Percentiles rank a stretch among this genome's conserved stretches.
Evolutionary conservation across 768 basidiomycete species (phyloP).

Genomic region (Kwoniella shandongensis): DNA sequence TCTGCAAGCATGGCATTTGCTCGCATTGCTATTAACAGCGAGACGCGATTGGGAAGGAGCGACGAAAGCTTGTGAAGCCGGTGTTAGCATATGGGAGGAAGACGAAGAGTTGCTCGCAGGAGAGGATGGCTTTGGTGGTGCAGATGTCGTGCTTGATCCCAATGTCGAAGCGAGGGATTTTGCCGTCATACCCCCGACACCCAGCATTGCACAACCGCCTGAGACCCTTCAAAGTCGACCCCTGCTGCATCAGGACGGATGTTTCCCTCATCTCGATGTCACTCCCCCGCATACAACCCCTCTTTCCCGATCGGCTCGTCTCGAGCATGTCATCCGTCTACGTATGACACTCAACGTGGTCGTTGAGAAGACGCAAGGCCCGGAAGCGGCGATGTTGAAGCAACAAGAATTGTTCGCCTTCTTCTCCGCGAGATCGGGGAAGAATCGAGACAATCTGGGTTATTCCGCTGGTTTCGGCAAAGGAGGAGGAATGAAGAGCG

Average conservation of each 20-base stretch:
- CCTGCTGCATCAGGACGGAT: constrained; percentile 18
- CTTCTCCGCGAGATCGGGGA: constrained; percentile 64
- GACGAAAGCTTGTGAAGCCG: constrained; percentile 72
- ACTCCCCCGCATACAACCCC: constrained; percentile 58
- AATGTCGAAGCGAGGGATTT: constrained; percentile 38
- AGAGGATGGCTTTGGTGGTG: constrained; percentile 6
- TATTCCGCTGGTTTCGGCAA: constrained; percentile 19
- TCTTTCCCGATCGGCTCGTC: constrained; percentile 58
- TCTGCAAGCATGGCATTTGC: constrained; percentile 84
- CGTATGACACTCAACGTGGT: constrained; percentile 81
- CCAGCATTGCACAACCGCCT: not conserved
- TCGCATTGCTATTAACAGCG: constrained; percentile 77
- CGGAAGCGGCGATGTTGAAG: constrained; percentile 73
- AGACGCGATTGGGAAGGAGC: constrained; percentile 78
- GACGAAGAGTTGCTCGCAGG: constrained; percentile 54
- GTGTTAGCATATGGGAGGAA: constrained; percentile 63
- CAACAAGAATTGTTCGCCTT: constrained; percentile 85
- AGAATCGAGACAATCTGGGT: constrained; percentile 32
- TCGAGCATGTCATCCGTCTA: constrained; percentile 78
- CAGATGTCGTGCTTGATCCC: not conserved
- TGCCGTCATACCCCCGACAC: constrained; percentile 16
- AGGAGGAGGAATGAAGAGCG: constrained; percentile 11
- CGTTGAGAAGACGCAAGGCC: constrained; percentile 77
- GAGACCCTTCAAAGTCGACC: not conserved
- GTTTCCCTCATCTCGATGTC: constrained; percentile 36